Evolutionary conservation across 345 rosid genomes (phyloP).

Genomic region (Eucalyptus pauciflora): DNA sequence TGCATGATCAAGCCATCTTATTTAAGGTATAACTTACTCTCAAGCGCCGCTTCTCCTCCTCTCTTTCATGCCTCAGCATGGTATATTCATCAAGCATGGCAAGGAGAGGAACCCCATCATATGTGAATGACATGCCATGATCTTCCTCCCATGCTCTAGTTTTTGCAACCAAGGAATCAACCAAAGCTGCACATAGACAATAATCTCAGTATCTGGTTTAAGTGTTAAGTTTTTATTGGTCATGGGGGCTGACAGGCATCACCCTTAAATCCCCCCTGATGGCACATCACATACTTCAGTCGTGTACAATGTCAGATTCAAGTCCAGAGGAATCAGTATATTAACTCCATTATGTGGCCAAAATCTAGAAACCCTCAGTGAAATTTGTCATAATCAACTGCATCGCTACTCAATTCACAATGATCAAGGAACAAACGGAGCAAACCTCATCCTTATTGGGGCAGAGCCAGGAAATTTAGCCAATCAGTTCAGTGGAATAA

Average conservation of each 20-base stretch:
- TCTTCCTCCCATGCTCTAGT: slow-evolving; percentile 90
- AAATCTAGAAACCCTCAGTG: not conserved
- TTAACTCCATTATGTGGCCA: not conserved
- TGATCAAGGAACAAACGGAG: not conserved
- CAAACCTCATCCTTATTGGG: not conserved
- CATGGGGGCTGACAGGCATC: not conserved
- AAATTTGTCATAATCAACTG: not conserved
- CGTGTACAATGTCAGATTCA: not conserved
- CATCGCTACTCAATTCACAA: not conserved
- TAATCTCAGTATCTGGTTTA: not conserved
- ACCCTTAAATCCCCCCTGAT: not conserved
- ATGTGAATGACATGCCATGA: slow-evolving; percentile 40
- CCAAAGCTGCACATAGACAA: slow-evolving; percentile 38
- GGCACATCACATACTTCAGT: not conserved
- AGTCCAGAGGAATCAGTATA: not conserved
- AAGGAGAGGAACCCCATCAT: slow-evolving; percentile 89
- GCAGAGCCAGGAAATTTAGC: not conserved
- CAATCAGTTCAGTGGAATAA: not conserved
- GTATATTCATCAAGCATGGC: slow-evolving; percentile 96
- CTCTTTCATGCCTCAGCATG: slow-evolving; percentile 87
- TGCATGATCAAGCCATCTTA: not conserved
- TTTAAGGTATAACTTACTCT: slow-evolving; percentile 33
- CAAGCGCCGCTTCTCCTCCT: slow-evolving; percentile 81
- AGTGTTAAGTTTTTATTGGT: not conserved
- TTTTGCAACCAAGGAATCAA: slow-evolving; percentile 78